Conservation (phyloP, 805 yeast species). For the Kuraishia molischiana region DNA sequence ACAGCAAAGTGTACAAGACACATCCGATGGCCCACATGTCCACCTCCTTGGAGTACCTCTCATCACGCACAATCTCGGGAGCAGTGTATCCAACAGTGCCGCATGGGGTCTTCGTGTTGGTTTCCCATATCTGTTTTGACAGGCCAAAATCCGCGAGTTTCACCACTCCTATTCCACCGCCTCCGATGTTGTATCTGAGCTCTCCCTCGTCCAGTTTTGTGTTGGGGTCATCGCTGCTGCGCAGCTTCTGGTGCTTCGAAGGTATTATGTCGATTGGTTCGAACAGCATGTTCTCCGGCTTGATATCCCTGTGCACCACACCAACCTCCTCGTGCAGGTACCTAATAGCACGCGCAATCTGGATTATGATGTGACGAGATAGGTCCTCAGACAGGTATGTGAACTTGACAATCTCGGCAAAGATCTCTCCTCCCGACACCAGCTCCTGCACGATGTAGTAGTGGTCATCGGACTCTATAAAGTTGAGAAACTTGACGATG, state of each 20-base stretch:
- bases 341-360: slow-evolving; percentile 53
- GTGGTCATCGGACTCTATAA: slow-evolving; percentile 49
- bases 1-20: slow-evolving; percentile 82
- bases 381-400: slow-evolving; percentile 60
- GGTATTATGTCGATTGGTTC: slow-evolving; percentile 49
- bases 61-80: slow-evolving; percentile 94
- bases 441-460: slow-evolving; percentile 67
- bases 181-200: slow-evolving; percentile 73
- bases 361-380: slow-evolving; percentile 52
- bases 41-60: slow-evolving; percentile 84
- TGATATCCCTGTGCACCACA: slow-evolving; percentile 75
- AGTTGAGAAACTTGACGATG: slow-evolving; percentile 55
- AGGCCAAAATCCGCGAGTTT: slow-evolving; percentile 95
- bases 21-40: slow-evolving; percentile 99
- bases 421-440: slow-evolving; percentile 71
- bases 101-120: slow-evolving; percentile 92
- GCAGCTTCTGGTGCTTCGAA: slow-evolving; percentile 21
- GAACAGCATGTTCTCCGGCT: slow-evolving; percentile 70
- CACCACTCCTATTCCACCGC: slow-evolving; percentile 84
- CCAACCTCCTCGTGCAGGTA: slow-evolving; percentile 69
- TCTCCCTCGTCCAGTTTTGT: slow-evolving; percentile 81
- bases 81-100: slow-evolving; percentile 99
- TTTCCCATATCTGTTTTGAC: slow-evolving; percentile 82
- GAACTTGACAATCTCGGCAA: slow-evolving; percentile 55
- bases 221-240: slow-evolving; percentile 61